Conservation (phyloP, 495 filamentous ascomycete species). For the Astrothelium subdiscretum region DNA sequence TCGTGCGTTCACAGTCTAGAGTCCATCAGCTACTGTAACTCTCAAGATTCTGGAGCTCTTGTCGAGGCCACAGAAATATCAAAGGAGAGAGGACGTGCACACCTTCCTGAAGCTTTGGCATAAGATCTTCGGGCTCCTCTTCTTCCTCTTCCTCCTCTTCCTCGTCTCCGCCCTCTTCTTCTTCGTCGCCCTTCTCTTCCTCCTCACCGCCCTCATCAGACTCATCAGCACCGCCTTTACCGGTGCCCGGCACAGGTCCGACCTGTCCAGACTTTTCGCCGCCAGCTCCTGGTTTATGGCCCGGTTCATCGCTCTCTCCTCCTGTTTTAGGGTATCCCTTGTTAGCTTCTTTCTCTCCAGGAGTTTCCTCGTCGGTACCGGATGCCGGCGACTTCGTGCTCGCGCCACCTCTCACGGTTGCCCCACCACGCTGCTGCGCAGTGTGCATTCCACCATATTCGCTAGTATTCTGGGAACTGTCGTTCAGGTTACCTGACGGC, state of each 20-base stretch:
- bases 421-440: constrained; percentile 9
- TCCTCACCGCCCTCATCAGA: constrained; percentile 40
- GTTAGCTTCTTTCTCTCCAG: constrained; percentile 24
- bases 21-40: constrained; percentile 4
- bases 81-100: constrained; percentile 32
- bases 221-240: constrained; percentile 32
- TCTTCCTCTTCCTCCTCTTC: constrained; percentile 84
- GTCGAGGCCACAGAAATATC: not conserved
- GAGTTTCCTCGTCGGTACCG: constrained; percentile 25
- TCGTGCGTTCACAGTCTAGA: constrained; percentile 76
- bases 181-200: constrained; percentile 34
- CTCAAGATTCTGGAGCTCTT: not conserved
- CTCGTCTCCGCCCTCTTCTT: constrained; percentile 41
- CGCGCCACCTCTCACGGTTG: constrained; percentile 16
- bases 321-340: constrained; percentile 14
- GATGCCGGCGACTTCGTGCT: constrained; percentile 18
- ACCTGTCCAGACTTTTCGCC: constrained; percentile 12
- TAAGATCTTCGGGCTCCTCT: constrained; percentile 77
- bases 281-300: constrained; percentile 17
- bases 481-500: constrained; percentile 1
- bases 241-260: constrained; percentile 1
- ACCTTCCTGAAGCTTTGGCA: constrained; percentile 88
- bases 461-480: constrained; percentile 17
- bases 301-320: constrained; percentile 12
- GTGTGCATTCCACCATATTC: constrained; percentile 1